Conservation (phyloP, 2,329 filamentous ascomycete genomes). For the Alternaria metachromatica region DNA sequence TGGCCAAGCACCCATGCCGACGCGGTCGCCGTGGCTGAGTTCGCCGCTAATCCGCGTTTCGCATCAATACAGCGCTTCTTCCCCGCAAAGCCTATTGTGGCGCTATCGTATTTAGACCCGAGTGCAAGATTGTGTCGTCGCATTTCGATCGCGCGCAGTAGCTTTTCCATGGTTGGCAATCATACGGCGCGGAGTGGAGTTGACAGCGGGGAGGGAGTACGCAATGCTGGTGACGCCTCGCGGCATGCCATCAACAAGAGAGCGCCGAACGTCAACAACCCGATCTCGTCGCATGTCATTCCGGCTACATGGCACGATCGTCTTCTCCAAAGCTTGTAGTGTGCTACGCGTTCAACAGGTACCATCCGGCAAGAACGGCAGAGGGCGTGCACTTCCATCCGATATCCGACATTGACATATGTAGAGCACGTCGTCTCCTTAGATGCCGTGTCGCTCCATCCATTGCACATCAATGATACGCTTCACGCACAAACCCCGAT, state of each 20-base stretch:
- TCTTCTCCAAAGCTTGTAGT: neutral
- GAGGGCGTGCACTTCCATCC: neutral
- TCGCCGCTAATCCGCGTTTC: conserved; percentile 5
- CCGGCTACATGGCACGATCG: neutral
- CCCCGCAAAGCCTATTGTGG: neutral
- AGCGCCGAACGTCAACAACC: neutral
- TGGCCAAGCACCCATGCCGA: conserved; percentile 13
- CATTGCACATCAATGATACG: neutral
- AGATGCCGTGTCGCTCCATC: no score
- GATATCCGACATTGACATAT: neutral
- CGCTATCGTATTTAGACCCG: neutral
- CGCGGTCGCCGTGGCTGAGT: conserved; percentile 14
- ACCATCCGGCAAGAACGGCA: neutral
- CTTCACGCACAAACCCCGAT: neutral
- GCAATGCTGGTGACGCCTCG: neutral
- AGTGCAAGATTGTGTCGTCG: neutral
- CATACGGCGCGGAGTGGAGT: neutral
- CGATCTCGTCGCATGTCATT: neutral
- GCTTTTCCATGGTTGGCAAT: neutral
- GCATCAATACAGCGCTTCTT: neutral
- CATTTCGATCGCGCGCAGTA: neutral
- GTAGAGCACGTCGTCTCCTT: neutral
- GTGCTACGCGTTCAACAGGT: neutral
- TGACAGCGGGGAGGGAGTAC: neutral
- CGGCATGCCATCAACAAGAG: neutral